Base-by-base conservation (phyloP, 805 yeast genomes). In the Saturnispora silvae region DNA sequence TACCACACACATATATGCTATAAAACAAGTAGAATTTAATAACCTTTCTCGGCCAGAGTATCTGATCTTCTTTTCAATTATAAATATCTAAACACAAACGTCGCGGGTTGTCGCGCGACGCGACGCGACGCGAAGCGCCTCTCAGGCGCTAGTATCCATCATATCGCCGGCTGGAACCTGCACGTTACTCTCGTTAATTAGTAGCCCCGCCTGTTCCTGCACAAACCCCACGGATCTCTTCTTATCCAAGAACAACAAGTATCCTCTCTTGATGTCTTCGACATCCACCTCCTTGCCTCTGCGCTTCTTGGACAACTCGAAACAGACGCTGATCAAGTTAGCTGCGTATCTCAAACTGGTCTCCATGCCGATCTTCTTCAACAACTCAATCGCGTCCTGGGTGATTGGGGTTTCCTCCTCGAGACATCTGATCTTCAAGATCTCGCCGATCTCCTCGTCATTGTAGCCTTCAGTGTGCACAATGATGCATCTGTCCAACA, bases 381-480 rank as follows among this genome's bases (percentile, higher is more conserved):
- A 68, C 44, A 68, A 62, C 38, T 76, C 81, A 47, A 89, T 68
- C 1, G 95, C 95, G n/a, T 70, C 83, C 1, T 64, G 60, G 7
- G 69, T 57, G 32, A 85, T 59, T 19, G 77, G 74, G 42, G 86
- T 68, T 35, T 72, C 73, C 59, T 92, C 98, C 41, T 83, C 75
- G 20, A 66, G 63, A 11, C 95, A 75, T 54, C 98, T 72, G 57
- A 86, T 84, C 43, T 77, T 77, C 45, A 92, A 74, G 51, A 92
- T 92, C 19, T 78, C 69, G 36, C 73, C 69, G 43, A 89, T 82
- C 59, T 92, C 98, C 23, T 78, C 86, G 43, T 70, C 75, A 42
- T 68, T 68, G 66, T 92, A 92, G n/a, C 94, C 86, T 44, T 83
- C 67, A 4, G 99, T 92, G 60, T 94, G 77, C 33, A 92, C 86